Percentiles rank a stretch among this genome's conserved stretches.
These are phyloP conservation scores for Trichoderma polysporum DNA, from an alignment of 2,329 filamentous ascomycete genomes.

Conservation along the genomic window DNA sequence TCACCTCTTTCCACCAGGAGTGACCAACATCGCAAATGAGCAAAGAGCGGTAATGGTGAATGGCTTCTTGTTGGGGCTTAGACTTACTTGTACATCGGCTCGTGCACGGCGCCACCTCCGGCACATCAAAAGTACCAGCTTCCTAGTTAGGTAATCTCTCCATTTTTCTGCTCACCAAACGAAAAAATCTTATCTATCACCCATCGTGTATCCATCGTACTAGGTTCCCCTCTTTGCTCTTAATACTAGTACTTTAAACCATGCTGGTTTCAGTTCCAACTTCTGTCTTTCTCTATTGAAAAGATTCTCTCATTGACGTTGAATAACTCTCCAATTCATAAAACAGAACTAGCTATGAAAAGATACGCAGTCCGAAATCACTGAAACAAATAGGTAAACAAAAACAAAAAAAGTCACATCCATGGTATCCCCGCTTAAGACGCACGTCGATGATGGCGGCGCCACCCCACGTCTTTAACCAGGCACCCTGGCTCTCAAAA, in stretches of 20 bases:
- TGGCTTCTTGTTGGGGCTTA: neutral
- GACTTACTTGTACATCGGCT: neutral
- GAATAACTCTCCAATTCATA: neutral
- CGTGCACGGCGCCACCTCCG: constrained; percentile 1
- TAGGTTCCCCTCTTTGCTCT: neutral
- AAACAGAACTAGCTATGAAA: too few relatives aligned
- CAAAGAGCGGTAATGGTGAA: neutral
- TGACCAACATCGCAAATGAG: neutral
- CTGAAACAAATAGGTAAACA: neutral
- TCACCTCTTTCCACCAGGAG: neutral
- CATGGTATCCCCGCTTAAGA: neutral
- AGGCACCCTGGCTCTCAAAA: neutral
- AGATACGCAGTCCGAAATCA: neutral
- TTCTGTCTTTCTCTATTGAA: neutral
- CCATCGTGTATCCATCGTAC: neutral
- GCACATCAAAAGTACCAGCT: constrained; percentile 19
- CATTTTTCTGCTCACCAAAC: neutral
- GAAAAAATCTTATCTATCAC: neutral
- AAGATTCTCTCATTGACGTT: neutral
- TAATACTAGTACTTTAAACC: neutral
- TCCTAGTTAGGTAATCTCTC: constrained; percentile 10
- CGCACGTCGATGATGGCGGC: neutral
- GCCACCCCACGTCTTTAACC: neutral
- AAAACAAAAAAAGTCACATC: neutral
- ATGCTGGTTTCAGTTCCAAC: neutral